A percentile compares a stretch with the other conserved stretches of the same genome.
Evolutionary conservation across 441 rosid genomes (phyloP).

Genomic region (Raphanus hybrid): DNA sequence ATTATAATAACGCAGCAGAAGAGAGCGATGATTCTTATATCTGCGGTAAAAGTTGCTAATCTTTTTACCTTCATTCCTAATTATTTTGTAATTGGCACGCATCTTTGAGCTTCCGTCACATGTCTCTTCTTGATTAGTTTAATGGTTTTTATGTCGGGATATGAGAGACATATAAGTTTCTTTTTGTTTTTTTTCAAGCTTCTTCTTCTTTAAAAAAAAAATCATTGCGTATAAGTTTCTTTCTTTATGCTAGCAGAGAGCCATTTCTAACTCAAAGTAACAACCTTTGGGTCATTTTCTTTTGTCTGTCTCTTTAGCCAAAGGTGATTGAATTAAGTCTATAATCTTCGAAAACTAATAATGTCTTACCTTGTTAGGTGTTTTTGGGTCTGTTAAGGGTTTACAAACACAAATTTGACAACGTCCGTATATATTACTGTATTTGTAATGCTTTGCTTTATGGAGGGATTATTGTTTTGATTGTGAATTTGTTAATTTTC

Average conservation of each 20-base stretch:
- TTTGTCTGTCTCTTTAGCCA: neutral
- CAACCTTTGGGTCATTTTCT: neutral
- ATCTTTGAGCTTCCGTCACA: slow-evolving; percentile 4
- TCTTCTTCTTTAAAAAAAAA: neutral
- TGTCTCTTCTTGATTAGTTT: neutral
- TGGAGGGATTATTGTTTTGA: slow-evolving; percentile 4
- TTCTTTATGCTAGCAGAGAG: neutral
- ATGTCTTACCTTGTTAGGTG: no score
- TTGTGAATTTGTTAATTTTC: slow-evolving; percentile 19
- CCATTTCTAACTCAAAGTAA: neutral
- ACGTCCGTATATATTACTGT: neutral
- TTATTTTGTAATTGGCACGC: slow-evolving; percentile 2
- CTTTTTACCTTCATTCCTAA: slow-evolving; percentile 1
- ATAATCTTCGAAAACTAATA: no score
- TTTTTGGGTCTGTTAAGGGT: no score
- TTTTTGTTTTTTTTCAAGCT: neutral
- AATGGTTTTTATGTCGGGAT: neutral
- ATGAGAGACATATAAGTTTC: neutral
- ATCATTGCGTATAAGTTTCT: neutral
- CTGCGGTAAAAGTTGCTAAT: slow-evolving; percentile 31
- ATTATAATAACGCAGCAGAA: neutral
- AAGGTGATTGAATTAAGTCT: no score
- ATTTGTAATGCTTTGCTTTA: neutral
- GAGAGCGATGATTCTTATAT: slow-evolving; percentile 20
- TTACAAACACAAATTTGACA: neutral